Conservation (phyloP, 257 asterid species). For the Plantago ovata region DNA sequence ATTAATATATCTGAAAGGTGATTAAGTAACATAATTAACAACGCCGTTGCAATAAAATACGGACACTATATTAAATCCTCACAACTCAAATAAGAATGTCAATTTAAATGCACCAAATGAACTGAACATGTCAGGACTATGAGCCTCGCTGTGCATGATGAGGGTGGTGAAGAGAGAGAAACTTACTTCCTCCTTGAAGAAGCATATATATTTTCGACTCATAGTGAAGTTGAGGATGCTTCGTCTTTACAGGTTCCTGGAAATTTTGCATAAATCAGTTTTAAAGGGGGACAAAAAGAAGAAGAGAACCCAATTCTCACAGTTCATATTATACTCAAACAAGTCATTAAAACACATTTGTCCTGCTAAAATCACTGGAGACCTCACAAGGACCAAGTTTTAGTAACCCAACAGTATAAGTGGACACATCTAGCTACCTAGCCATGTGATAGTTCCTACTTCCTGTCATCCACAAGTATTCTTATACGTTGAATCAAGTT, state of each 20-base stretch:
- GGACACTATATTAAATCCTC: background rate
- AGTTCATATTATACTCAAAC: background rate
- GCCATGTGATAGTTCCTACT: background rate
- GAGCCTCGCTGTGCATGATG: background rate
- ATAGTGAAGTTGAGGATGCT: conserved; percentile 96
- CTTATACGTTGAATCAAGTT: background rate
- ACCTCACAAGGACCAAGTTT: too few species aligned
- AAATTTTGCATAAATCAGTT: conserved; percentile 3
- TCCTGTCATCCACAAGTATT: background rate
- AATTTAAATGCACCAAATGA: conserved; percentile 8
- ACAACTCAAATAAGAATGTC: conserved; percentile 5
- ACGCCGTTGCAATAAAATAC: background rate
- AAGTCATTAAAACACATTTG: too few species aligned
- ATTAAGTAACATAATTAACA: background rate
- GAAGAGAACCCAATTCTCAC: background rate
- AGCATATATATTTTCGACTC: conserved; percentile 86
- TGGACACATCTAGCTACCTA: background rate
- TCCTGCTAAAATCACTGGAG: too few species aligned
- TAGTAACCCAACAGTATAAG: too few species aligned
- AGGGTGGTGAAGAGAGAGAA: background rate
- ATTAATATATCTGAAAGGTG: background rate
- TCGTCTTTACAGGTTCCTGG: conserved; percentile 86
- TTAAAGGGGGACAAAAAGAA: conserved; percentile 3
- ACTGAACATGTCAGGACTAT: too few species aligned
- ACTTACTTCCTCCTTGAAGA: conserved; percentile 96